Evolutionary conservation across 371 early-diverging fungal species (phyloP).

Genomic region (Mortierella sp.): DNA sequence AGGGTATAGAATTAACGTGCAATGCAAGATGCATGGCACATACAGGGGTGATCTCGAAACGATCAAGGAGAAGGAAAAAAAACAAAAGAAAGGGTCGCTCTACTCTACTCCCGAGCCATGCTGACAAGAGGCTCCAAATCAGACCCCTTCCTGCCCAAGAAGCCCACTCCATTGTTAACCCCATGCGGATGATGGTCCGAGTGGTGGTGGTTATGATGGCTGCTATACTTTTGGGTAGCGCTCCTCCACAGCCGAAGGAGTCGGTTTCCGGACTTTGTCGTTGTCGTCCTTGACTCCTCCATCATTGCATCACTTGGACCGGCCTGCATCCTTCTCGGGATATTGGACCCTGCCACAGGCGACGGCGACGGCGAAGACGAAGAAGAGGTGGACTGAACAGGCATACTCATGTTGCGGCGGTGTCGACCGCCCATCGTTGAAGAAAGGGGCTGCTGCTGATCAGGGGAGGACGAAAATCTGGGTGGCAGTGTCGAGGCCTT

Average conservation of each 20-base stretch:
- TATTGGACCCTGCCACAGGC: background rate
- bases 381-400: slow-evolving; percentile 13
- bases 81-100: background rate
- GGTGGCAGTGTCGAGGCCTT: background rate
- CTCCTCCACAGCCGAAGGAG: slow-evolving; percentile 36
- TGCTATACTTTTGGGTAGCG: slow-evolving; percentile 27
- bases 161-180: slow-evolving; percentile 9
- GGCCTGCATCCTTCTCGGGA: background rate
- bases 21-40: background rate
- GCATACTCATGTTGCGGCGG: slow-evolving; percentile 34
- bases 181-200: background rate
- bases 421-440: slow-evolving; percentile 1
- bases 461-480: background rate
- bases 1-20: background rate
- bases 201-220: slow-evolving; percentile 3
- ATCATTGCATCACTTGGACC: background rate
- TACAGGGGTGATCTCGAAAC: background rate
- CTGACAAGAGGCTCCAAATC: slow-evolving; percentile 29
- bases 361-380: background rate
- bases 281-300: background rate
- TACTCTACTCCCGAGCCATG: slow-evolving; percentile 1
- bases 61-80: background rate
- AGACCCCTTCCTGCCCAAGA: slow-evolving; percentile 15
- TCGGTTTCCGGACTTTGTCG: slow-evolving; percentile 22
- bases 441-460: background rate